A percentile compares a stretch with the other conserved stretches of the same genome.
These are phyloP conservation scores for Rhodocollybia butyracea DNA, from an alignment of 768 basidiomycete species.

Conservation along the genomic window DNA sequence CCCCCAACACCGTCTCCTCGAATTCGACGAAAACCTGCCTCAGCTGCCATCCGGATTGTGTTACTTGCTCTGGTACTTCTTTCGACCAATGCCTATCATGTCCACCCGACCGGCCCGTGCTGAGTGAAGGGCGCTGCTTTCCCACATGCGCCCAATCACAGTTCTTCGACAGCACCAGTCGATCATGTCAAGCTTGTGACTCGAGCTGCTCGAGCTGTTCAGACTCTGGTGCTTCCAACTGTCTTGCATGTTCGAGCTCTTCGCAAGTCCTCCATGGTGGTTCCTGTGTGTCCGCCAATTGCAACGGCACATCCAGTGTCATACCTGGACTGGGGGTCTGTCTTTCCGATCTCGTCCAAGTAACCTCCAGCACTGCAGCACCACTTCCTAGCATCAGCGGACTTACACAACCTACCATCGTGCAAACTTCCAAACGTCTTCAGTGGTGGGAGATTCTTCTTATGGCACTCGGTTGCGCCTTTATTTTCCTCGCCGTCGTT, in stretches of 20 bases:
- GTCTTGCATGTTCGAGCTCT: slow-evolving; percentile 70
- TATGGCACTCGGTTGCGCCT: slow-evolving; percentile 78
- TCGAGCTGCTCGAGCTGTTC: slow-evolving; percentile 77
- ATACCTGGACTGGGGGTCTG: slow-evolving; percentile 75
- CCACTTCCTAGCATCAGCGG: slow-evolving; percentile 43
- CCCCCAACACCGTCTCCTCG: slow-evolving; percentile 65
- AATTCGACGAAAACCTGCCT: slow-evolving; percentile 33
- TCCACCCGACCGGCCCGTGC: slow-evolving; percentile 62
- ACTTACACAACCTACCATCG: slow-evolving; percentile 41
- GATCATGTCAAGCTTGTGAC: slow-evolving; percentile 70
- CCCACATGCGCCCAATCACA: slow-evolving; percentile 71
- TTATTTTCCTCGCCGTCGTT: slow-evolving; percentile 67
- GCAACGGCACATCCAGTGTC: slow-evolving; percentile 50
- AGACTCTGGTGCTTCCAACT: slow-evolving; percentile 61
- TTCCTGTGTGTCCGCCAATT: slow-evolving; percentile 60
- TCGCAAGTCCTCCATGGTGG: slow-evolving; percentile 62
- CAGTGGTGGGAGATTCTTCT: slow-evolving; percentile 85
- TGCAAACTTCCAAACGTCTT: slow-evolving; percentile 34
- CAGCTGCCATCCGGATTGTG: slow-evolving; percentile 84
- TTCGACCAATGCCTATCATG: slow-evolving; percentile 82
- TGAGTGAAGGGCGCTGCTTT: slow-evolving; percentile 73
- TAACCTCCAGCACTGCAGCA: slow-evolving; percentile 35
- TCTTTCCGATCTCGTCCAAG: slow-evolving; percentile 67
- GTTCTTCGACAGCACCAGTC: slow-evolving; percentile 65
- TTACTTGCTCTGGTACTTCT: slow-evolving; percentile 72